A percentile compares a stretch with the other conserved stretches of the same genome.
These are phyloP conservation scores for Talaromyces thailandensis DNA, from an alignment of 495 filamentous ascomycete species.

Conservation along the genomic window DNA sequence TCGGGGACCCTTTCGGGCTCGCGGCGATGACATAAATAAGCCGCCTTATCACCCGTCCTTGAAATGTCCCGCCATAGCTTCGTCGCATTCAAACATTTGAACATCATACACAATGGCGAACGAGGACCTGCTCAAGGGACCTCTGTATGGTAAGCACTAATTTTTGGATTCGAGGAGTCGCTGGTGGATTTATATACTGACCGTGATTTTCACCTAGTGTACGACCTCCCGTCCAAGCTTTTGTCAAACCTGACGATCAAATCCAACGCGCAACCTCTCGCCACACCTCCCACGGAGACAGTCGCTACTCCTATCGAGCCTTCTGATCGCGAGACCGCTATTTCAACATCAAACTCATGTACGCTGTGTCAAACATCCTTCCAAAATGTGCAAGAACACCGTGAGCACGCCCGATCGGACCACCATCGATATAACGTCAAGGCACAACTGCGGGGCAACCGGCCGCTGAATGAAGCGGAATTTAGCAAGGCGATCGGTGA, in stretches of 20 bases:
- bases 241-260: slow-evolving; percentile 60
- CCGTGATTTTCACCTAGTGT: slow-evolving; percentile 44
- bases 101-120: background rate
- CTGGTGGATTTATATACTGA: slow-evolving; percentile 12
- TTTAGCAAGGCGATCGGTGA: slow-evolving; percentile 79
- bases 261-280: slow-evolving; percentile 24
- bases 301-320: slow-evolving; percentile 13
- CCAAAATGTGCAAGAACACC: slow-evolving; percentile 67
- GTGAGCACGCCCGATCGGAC: slow-evolving; percentile 81
- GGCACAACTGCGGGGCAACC: slow-evolving; percentile 65
- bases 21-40: background rate
- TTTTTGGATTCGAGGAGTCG: background rate
- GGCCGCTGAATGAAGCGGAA: slow-evolving; percentile 61
- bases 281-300: slow-evolving; percentile 17
- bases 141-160: background rate
- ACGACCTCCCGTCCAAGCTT: slow-evolving; percentile 74
- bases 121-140: background rate
- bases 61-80: background rate
- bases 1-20: background rate
- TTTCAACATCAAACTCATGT: slow-evolving; percentile 66
- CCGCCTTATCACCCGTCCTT: background rate
- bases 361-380: slow-evolving; percentile 69
- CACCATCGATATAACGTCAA: slow-evolving; percentile 92
- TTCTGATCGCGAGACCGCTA: slow-evolving; percentile 29
- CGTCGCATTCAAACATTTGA: background rate